Evolutionary conservation across 2,329 filamentous ascomycete species (phyloP), one percentile per base, ranked within the genome.

Genomic region (Xylariaceae sp.): DNA sequence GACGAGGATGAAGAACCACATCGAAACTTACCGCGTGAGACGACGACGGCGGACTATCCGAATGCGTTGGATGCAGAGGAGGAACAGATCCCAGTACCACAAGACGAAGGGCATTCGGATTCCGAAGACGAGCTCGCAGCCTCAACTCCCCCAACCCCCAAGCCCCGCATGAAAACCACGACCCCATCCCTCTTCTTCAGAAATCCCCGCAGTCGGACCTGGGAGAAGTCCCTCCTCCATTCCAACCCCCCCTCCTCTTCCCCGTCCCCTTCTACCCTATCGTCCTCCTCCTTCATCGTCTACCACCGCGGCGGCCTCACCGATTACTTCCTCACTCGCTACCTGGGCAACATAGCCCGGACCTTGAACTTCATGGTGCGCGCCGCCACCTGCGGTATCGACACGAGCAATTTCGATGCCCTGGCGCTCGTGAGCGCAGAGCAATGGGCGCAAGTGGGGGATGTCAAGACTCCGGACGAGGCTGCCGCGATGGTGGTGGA

Each of bases 341-440:
- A 53, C 6, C 19, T 56, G 4, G 40, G 32, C 26, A 34, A 29
- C 11, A 50, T 54, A 35, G 58, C 19, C 44, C 40, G 29, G 5
- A 43, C 26, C n/a, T 42, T 60, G 3, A 53, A 58, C 29, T 60
- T 58, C 51, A 54, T 60, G 35, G 39, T 31, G 26, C 34, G 50
- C 4, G 58, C 58, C 9, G 32, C 30, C 29, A 29, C 12, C 19
- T 44, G 37, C 42, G 58, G 55, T n/a, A 53, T 59, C 41, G 41
- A 54, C 0, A 19, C 56, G 4, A 48, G 40, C 32, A 40, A 37
- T 29, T 35, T 50, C 40, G 50, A 51, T 29, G 11, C 53, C 19
- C 50, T 60, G 6, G 51, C 47, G 3, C 35, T 53, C 30, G 48
- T 56, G 30, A 31, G 37, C 1, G 37, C 37, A 4, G 48, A 54